A percentile compares a stretch with the other conserved stretches of the same genome.
Evolutionary conservation across 345 rosid genomes (phyloP).

Genomic region (Arabis alpina): DNA sequence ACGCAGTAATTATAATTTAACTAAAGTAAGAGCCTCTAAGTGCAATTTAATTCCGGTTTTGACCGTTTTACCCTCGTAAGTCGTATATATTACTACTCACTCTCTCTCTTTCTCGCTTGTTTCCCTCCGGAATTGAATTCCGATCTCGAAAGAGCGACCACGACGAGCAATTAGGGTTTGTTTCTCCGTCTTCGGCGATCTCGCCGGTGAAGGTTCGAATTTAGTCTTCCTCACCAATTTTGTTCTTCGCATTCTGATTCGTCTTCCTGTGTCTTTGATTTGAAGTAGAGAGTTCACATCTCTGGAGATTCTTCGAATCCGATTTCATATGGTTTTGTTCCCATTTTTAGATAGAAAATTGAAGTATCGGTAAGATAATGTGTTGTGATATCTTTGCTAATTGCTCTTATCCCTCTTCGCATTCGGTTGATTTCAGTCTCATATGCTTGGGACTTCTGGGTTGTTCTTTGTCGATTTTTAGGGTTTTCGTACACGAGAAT

Average conservation of each 20-base stretch:
- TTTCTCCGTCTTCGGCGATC: constrained; percentile 12
- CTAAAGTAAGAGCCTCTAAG: too few species aligned
- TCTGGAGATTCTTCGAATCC: constrained; percentile 1
- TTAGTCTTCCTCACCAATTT: constrained; percentile 3
- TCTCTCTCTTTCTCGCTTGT: not conserved
- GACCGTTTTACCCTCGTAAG: constrained; percentile 23
- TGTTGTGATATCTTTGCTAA: constrained; percentile 7
- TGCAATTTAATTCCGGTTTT: not conserved
- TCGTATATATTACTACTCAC: not conserved
- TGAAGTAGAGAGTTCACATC: constrained; percentile 28
- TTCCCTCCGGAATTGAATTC: constrained; percentile 26
- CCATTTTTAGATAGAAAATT: constrained; percentile 1
- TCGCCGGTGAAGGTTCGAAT: constrained; percentile 34
- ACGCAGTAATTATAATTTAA: too few species aligned
- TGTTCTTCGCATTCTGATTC: not conserved
- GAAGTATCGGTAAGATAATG: not conserved
- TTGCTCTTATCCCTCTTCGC: constrained; percentile 21
- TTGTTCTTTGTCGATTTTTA: constrained; percentile 5
- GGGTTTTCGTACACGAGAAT: not conserved
- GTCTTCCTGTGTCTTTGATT: constrained; percentile 4
- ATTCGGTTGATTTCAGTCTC: constrained; percentile 4
- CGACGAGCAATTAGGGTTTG: constrained; percentile 28
- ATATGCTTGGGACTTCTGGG: constrained; percentile 4
- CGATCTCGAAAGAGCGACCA: constrained; percentile 21
- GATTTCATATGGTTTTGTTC: not conserved